Percentiles rank a stretch among this genome's conserved stretches.
phyloP scores from a whole-genome alignment of 129 eudicot species.

The Helichrysum umbraculigerum region DNA sequence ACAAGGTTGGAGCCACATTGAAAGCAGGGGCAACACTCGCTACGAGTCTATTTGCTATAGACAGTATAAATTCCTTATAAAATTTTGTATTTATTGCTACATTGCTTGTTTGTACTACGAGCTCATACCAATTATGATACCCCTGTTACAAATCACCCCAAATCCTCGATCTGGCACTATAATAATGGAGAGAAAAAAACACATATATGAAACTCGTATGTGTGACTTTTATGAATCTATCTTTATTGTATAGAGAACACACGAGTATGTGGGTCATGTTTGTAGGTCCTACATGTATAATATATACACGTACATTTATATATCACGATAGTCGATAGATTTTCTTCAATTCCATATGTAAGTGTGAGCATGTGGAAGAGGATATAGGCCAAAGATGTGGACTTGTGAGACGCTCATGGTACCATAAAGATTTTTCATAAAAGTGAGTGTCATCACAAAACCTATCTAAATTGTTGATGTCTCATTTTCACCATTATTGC shows the following conservation, averaged over 20 bases:
- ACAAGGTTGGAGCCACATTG: too few relatives aligned
- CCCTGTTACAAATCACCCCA: too few relatives aligned
- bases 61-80: too few relatives aligned
- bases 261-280: constrained; percentile 2
- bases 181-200: too few relatives aligned
- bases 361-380: constrained; percentile 24
- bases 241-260: too few relatives aligned
- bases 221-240: not conserved
- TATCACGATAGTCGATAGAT: not conserved
- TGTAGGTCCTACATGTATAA: not conserved
- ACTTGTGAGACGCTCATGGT: constrained; percentile 6
- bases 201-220: not conserved
- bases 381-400: constrained; percentile 24
- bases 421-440: constrained; percentile 14
- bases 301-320: not conserved
- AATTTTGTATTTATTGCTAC: too few relatives aligned
- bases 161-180: too few relatives aligned
- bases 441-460: constrained; percentile 22
- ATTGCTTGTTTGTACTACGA: too few relatives aligned
- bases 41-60: too few relatives aligned
- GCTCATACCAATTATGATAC: too few relatives aligned
- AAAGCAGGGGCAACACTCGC: too few relatives aligned
- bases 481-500: constrained; percentile 14
- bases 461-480: constrained; percentile 25
- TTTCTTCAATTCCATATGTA: not conserved